phyloP scores from a whole-genome alignment of 2,329 filamentous ascomycete species.

The Venturia pyrina region DNA sequence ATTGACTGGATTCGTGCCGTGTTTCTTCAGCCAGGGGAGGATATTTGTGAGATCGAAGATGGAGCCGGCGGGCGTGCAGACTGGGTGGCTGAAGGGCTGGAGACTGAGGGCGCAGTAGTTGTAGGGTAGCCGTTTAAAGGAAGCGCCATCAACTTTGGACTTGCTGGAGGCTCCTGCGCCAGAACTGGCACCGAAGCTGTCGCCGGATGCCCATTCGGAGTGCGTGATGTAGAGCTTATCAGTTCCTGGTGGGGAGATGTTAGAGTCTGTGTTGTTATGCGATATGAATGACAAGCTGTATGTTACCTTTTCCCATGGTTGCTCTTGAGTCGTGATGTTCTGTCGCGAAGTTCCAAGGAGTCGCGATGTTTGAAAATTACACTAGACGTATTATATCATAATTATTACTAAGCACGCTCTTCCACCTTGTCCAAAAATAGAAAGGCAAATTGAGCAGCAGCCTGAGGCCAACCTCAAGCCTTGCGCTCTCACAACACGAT shows the following conservation, averaged over 20 bases:
- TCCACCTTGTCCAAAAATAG: not conserved
- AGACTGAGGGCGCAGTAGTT: conserved; percentile 96
- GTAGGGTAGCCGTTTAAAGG: conserved; percentile 86
- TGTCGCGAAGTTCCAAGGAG: not conserved
- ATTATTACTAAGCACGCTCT: not conserved
- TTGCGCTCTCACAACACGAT: not conserved
- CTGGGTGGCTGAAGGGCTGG: conserved; percentile 88
- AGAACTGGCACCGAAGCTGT: conserved; percentile 76
- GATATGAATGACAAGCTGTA: too few relatives aligned
- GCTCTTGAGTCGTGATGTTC: not conserved
- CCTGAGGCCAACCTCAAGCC: not conserved
- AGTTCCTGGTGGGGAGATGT: too few relatives aligned
- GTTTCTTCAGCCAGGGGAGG: conserved; percentile 84
- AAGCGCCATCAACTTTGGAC: conserved; percentile 44
- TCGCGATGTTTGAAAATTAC: not conserved
- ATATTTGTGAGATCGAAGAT: conserved; percentile 97
- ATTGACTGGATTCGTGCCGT: conserved; percentile 83
- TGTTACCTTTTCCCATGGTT: not conserved
- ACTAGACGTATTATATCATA: not conserved
- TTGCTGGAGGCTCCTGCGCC: conserved; percentile 50
- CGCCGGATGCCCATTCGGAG: conserved; percentile 90
- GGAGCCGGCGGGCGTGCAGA: conserved; percentile 77
- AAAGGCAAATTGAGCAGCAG: not conserved
- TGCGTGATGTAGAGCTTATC: conserved; percentile 65
- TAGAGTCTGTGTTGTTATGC: too few relatives aligned